Evolutionary conservation across 495 filamentous ascomycete species (phyloP).

Genomic region (Tuber magnatum): DNA sequence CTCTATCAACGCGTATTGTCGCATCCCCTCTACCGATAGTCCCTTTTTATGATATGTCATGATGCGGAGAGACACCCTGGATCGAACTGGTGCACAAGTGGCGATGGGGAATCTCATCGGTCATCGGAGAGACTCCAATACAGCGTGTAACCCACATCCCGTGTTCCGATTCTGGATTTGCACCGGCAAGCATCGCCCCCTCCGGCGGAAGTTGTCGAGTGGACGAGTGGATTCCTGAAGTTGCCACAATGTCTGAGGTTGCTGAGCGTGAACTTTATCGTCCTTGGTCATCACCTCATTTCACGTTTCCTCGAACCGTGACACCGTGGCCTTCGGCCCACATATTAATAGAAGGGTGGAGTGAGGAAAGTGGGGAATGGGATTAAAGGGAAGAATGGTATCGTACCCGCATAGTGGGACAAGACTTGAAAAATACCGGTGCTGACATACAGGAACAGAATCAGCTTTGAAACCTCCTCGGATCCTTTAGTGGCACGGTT

Average conservation of each 20-base stretch:
- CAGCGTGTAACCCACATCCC: background rate
- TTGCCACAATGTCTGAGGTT: slow-evolving; percentile 1
- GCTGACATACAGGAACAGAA: background rate
- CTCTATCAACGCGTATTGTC: background rate
- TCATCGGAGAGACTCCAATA: background rate
- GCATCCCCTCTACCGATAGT: background rate
- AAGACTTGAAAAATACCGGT: background rate
- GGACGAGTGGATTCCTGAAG: background rate
- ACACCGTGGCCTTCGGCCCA: slow-evolving; percentile 1
- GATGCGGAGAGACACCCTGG: background rate
- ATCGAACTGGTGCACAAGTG: background rate
- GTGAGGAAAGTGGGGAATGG: background rate
- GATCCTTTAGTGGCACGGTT: background rate
- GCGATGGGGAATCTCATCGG: background rate
- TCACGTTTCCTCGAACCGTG: background rate
- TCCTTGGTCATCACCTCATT: background rate
- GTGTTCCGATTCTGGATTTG: background rate
- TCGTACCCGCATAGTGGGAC: background rate
- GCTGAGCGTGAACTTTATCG: background rate
- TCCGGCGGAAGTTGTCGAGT: background rate
- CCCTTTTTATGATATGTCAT: background rate
- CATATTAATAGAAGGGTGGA: background rate
- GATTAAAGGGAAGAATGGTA: background rate
- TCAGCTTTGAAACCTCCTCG: background rate
- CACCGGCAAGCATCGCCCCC: background rate